Percentiles rank a stretch among this genome's conserved stretches.
These are phyloP conservation scores for Ramaria sp. DNA, from an alignment of 768 basidiomycete genomes.

Conservation along the genomic window DNA sequence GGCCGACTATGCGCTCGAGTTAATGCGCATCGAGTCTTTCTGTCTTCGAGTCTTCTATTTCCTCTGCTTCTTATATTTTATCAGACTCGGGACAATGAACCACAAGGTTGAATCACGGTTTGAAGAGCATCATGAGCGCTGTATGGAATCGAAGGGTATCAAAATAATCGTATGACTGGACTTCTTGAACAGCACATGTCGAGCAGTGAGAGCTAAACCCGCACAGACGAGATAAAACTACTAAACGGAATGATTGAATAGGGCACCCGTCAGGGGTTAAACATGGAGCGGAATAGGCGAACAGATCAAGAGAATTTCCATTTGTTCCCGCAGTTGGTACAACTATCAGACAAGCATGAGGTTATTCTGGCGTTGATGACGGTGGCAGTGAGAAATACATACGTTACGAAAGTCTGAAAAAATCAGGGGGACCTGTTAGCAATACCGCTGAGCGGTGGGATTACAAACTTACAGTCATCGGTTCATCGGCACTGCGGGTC, in stretches of 20 bases:
- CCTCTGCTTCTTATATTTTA: too few species aligned
- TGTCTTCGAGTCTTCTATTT: too few species aligned
- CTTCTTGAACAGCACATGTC: neutral
- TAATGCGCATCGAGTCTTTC: too few species aligned
- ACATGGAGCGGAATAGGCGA: neutral
- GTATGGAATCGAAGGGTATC: neutral
- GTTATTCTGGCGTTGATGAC: conserved; percentile 6
- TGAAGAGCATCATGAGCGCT: too few species aligned
- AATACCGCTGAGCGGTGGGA: too few species aligned
- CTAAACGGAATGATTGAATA: neutral
- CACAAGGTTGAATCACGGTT: too few species aligned
- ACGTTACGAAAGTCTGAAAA: conserved; percentile 81
- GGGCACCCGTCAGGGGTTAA: neutral
- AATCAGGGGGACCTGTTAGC: conserved; percentile 1
- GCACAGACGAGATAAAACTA: neutral
- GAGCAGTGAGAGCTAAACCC: neutral
- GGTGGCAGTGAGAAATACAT: conserved; percentile 17
- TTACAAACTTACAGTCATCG: conserved; percentile 71
- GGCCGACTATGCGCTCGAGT: too few species aligned
- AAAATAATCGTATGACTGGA: neutral
- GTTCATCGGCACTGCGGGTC: conserved; percentile 95
- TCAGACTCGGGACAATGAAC: too few species aligned
- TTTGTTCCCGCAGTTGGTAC: conserved; percentile 58
- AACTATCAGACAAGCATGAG: conserved; percentile 25
- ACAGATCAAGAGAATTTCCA: conserved; percentile 52